A percentile compares a stretch with the other conserved stretches of the same genome.
Evolutionary conservation across 305 asterid species (phyloP).

Genomic region (Ilex paraguariensis): DNA sequence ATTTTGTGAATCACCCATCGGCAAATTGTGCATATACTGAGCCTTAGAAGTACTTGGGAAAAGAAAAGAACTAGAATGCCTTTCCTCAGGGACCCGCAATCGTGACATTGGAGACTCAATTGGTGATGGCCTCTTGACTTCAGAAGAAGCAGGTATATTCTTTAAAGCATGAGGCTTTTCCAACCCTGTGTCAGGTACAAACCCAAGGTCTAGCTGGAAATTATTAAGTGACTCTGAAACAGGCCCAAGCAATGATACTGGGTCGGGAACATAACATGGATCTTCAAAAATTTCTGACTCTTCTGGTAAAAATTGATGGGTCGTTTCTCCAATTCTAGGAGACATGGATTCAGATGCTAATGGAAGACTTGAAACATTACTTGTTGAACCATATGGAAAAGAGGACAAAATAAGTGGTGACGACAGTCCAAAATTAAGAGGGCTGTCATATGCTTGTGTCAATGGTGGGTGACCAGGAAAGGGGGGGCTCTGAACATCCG

Average conservation of each 20-base stretch:
- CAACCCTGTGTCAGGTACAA: conserved; percentile 41
- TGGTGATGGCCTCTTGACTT: conserved; percentile 72
- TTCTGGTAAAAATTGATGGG: conserved; percentile 59
- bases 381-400: conserved; percentile 45
- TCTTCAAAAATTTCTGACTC: conserved; percentile 88
- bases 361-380: conserved; percentile 36
- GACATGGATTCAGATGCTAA: conserved; percentile 46
- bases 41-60: conserved; percentile 39
- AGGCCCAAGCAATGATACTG: conserved; percentile 88
- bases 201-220: conserved; percentile 79
- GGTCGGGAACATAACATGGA: conserved; percentile 95
- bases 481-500: conserved; percentile 54
- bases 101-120: conserved; percentile 86
- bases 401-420: conserved; percentile 56
- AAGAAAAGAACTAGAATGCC: conserved; percentile 38
- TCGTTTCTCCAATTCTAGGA: conserved; percentile 49
- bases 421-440: conserved; percentile 58
- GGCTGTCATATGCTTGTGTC: conserved; percentile 55
- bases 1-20: conserved; percentile 30
- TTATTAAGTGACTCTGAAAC: conserved; percentile 91
- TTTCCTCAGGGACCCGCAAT: conserved; percentile 65
- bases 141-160: conserved; percentile 42
- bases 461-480: conserved; percentile 39
- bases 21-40: conserved; percentile 31
- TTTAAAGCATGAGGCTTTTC: conserved; percentile 52